Percentiles rank a stretch among this genome's conserved stretches.
These are phyloP conservation scores for Pleurotus tuber-regium DNA, from an alignment of 768 basidiomycete genomes.

Conservation along the genomic window DNA sequence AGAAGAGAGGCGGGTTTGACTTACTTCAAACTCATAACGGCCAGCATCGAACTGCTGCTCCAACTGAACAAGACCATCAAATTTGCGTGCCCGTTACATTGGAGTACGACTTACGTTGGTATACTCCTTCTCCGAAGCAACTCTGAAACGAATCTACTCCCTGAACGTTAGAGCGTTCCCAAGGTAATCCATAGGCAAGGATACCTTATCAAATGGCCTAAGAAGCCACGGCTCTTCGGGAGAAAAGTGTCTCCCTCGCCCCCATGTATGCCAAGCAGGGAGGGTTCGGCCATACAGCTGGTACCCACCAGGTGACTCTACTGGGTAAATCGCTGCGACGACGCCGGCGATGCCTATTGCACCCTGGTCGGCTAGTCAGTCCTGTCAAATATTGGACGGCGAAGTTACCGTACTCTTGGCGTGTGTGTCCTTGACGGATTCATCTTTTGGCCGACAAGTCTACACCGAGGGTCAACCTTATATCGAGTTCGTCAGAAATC, in stretches of 20 bases:
- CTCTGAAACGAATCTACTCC: constrained; percentile 52
- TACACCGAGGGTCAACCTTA: constrained; percentile 55
- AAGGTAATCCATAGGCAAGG: no score
- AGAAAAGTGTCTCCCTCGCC: constrained; percentile 44
- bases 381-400: not conserved
- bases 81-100: not conserved
- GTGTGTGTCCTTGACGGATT: constrained; percentile 71
- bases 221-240: constrained; percentile 57
- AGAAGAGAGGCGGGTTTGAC: not conserved
- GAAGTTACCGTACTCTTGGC: constrained; percentile 40
- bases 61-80: constrained; percentile 28
- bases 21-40: constrained; percentile 48
- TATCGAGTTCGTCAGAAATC: not conserved
- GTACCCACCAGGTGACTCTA: constrained; percentile 65
- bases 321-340: constrained; percentile 63
- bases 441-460: constrained; percentile 70
- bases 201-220: constrained; percentile 61
- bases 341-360: constrained; percentile 71
- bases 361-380: constrained; percentile 38
- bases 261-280: constrained; percentile 66
- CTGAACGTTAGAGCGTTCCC: no score
- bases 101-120: constrained; percentile 32
- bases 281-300: constrained; percentile 62
- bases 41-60: constrained; percentile 53
- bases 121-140: constrained; percentile 47